Evolutionary conservation across 805 yeast species (phyloP).

Genomic region (Lipomyces chichibuensis): DNA sequence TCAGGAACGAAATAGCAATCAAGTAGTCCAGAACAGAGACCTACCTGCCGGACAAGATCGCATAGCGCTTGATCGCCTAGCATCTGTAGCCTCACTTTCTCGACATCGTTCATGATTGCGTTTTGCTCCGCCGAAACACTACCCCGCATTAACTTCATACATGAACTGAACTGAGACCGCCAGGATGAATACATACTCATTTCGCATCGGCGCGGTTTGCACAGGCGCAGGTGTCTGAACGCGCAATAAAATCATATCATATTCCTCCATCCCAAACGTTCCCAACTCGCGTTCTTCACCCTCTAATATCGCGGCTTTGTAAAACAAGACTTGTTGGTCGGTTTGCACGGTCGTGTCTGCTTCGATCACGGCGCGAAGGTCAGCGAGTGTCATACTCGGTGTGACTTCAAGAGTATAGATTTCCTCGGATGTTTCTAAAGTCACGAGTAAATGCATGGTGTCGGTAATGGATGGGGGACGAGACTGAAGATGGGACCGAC

Average conservation of each 20-base stretch:
- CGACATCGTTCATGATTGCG: slow-evolving; percentile 37
- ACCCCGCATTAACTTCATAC: neutral
- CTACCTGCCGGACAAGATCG: slow-evolving; percentile 40
- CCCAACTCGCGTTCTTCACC: slow-evolving; percentile 48
- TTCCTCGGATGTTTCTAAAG: slow-evolving; percentile 54
- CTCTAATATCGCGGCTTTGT: slow-evolving; percentile 51
- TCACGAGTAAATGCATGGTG: slow-evolving; percentile 57
- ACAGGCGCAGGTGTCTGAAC: slow-evolving; percentile 13
- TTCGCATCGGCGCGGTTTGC: slow-evolving; percentile 6
- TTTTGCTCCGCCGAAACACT: slow-evolving; percentile 13
- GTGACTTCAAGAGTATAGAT: slow-evolving; percentile 65
- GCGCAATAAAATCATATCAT: slow-evolving; percentile 57
- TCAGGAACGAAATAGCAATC: neutral
- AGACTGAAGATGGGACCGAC: neutral
- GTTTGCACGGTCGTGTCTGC: slow-evolving; percentile 64
- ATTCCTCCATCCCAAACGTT: slow-evolving; percentile 55
- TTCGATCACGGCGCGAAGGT: slow-evolving; percentile 72
- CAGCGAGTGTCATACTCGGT: slow-evolving; percentile 62
- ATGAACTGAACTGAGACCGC: slow-evolving; percentile 2
- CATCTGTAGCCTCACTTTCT: slow-evolving; percentile 44
- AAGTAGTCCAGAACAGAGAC: neutral
- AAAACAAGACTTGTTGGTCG: slow-evolving; percentile 53
- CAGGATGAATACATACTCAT: neutral
- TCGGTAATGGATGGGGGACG: neutral
- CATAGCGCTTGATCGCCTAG: slow-evolving; percentile 43